Evolutionary conservation across 305 asterid genomes (phyloP), one percentile per base, ranked within the genome.

Genomic region (Fraxinus latifolia): DNA sequence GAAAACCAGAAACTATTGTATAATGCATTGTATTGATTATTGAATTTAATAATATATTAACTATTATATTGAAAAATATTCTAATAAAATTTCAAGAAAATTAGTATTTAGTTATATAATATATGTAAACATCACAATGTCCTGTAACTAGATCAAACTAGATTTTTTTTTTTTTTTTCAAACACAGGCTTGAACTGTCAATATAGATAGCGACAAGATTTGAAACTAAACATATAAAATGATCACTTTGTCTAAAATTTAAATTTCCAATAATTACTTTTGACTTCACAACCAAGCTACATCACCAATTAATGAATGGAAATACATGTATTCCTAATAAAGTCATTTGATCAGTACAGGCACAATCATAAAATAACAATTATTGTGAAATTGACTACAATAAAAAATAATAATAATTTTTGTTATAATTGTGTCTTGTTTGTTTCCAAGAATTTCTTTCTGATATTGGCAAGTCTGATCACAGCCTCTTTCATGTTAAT

Each of bases 401-500:
- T 39, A 39, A 7, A 7, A 39, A 39, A 8, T 1, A 8, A 6
- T 1, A 2, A 44, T 3, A 12, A 44, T 9, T 42, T 0, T 0
- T 62, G 14, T 8, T 17, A 39, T 23, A 3, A 21, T 11, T 23
- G n/a, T 3, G 6, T 11, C 76, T 78, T 50, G 39, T 76, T 71
- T 60, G 44, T 72, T 62, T 62, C 72, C 44, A 68, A 68, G 47
- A 79, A 80, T 39, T 70, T 60, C 19, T 70, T 44, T 80, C 79
- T 82, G 36, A 72, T 82, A 77, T 84, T 86, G 12, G 3, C 19
- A 42, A 84, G 89, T 80, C 73, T 82, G 27, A 80, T 14, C 70
- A 86, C 77, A 5, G 71, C 80, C 62, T 83, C 86, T 27, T 77
- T 73, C 87, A 87, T 82, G 77, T 5, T 82, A 65, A 84, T 76